Evolutionary conservation across 2,329 filamentous ascomycete species (phyloP).

Genomic region (Annulohypoxylon truncatum): DNA sequence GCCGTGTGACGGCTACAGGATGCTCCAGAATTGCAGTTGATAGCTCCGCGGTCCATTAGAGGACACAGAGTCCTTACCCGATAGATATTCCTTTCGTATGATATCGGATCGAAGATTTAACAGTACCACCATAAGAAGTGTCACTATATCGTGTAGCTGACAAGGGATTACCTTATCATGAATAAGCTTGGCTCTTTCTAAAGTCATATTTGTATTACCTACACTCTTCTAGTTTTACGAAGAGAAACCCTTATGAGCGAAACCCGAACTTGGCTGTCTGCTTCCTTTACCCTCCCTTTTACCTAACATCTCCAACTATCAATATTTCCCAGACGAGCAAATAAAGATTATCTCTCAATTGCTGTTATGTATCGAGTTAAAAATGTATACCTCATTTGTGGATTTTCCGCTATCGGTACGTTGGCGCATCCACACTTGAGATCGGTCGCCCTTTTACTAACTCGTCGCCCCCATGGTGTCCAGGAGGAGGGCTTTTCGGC

Average conservation of each 20-base stretch:
- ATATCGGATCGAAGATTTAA: background rate
- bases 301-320: background rate
- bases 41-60: background rate
- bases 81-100: background rate
- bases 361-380: constrained; percentile 55
- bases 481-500: constrained; percentile 78
- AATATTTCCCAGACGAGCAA: background rate
- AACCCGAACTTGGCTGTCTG: background rate
- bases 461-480: background rate
- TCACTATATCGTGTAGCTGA: background rate
- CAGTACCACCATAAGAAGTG: background rate
- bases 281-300: background rate
- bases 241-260: background rate
- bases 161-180: background rate
- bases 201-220: background rate
- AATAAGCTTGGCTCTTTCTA: background rate
- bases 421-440: constrained; percentile 5
- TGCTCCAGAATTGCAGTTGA: background rate
- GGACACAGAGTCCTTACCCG: background rate
- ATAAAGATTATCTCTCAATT: background rate
- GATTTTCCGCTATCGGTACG: constrained; percentile 70
- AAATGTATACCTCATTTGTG: constrained; percentile 71
- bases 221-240: background rate
- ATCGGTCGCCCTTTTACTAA: background rate
- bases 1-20: background rate